Evolutionary conservation across 108 stramenopile species (phyloP).

Genomic region (Nannochloropsis gaditana): DNA sequence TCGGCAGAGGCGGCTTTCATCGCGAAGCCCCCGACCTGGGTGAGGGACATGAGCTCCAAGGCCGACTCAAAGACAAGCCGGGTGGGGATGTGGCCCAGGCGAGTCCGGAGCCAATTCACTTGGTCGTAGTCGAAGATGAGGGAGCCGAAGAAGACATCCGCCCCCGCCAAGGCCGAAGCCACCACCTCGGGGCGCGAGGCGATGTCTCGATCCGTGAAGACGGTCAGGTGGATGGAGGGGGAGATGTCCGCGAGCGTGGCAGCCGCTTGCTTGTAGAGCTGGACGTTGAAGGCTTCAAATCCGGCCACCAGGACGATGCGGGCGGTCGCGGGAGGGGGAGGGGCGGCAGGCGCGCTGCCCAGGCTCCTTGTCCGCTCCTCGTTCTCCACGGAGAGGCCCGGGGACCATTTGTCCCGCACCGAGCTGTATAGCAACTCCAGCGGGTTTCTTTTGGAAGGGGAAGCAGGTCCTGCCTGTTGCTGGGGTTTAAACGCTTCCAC

Average conservation of each 20-base stretch:
- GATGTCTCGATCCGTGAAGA: slow-evolving; percentile 42
- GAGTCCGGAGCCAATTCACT: slow-evolving; percentile 51
- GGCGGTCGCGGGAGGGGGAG: background rate
- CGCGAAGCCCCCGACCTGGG: slow-evolving; percentile 63
- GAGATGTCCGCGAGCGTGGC: slow-evolving; percentile 64
- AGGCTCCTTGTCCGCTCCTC: too few relatives aligned
- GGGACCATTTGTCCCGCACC: too few relatives aligned
- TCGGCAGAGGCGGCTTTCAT: slow-evolving; percentile 47
- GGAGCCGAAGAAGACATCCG: slow-evolving; percentile 67
- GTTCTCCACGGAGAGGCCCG: too few relatives aligned
- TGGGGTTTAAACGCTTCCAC: too few relatives aligned
- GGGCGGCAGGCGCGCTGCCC: background rate
- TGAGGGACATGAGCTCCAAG: slow-evolving; percentile 70
- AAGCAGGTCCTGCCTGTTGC: too few relatives aligned
- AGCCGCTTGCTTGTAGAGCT: slow-evolving; percentile 65
- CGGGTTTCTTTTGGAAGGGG: too few relatives aligned
- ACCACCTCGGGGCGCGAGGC: slow-evolving; percentile 27
- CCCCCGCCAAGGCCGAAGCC: slow-evolving; percentile 58
- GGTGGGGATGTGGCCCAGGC: slow-evolving; percentile 53
- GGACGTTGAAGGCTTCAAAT: slow-evolving; percentile 79
- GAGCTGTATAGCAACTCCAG: too few relatives aligned
- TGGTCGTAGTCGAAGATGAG: slow-evolving; percentile 74
- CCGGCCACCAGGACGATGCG: slow-evolving; percentile 69
- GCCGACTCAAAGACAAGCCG: slow-evolving; percentile 74
- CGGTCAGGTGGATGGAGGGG: slow-evolving; percentile 42